These are phyloP conservation scores for Penicillium verrucosum DNA, from an alignment of 2,329 filamentous ascomycete genomes.

Conservation along the genomic window DNA sequence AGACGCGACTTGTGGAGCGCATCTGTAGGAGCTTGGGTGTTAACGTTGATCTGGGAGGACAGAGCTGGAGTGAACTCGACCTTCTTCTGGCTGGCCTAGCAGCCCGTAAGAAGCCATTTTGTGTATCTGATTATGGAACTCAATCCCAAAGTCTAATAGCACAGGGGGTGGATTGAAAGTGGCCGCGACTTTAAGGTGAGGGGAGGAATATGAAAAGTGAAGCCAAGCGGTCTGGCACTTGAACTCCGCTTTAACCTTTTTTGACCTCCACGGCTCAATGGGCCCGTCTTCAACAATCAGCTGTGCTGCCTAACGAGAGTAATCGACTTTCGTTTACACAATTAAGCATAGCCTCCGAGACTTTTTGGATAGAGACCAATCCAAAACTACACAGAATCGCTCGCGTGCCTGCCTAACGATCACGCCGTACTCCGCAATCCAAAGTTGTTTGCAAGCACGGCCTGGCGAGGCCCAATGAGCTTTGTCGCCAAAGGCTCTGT, in stretches of 20 bases:
- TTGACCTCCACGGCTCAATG: neutral
- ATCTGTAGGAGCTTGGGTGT: slow-evolving; percentile 46
- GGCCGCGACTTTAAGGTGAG: slow-evolving; percentile 1
- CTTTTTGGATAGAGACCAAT: neutral
- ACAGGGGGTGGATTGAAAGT: neutral
- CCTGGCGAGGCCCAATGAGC: slow-evolving; percentile 27
- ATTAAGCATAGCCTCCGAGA: neutral
- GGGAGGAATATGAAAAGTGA: slow-evolving; percentile 20
- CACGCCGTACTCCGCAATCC: slow-evolving; percentile 12
- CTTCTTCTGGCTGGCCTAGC: slow-evolving; percentile 66
- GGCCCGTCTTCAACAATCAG: slow-evolving; percentile 1
- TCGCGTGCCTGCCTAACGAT: slow-evolving; percentile 15
- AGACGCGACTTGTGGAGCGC: slow-evolving; percentile 84
- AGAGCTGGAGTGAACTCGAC: slow-evolving; percentile 22
- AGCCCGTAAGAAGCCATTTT: slow-evolving; percentile 61
- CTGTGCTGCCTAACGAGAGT: neutral
- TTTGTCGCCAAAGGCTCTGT: slow-evolving; percentile 12
- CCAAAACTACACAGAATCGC: neutral
- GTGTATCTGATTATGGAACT: neutral
- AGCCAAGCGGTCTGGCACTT: slow-evolving; percentile 23
- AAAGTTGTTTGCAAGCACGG: slow-evolving; percentile 4
- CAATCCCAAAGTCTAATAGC: neutral
- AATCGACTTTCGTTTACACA: neutral
- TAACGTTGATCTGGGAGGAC: slow-evolving; percentile 15
- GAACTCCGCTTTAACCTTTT: slow-evolving; percentile 8